Base-by-base conservation (phyloP, 2,329 filamentous ascomycete genomes). In the Sporothrix mexicana region DNA sequence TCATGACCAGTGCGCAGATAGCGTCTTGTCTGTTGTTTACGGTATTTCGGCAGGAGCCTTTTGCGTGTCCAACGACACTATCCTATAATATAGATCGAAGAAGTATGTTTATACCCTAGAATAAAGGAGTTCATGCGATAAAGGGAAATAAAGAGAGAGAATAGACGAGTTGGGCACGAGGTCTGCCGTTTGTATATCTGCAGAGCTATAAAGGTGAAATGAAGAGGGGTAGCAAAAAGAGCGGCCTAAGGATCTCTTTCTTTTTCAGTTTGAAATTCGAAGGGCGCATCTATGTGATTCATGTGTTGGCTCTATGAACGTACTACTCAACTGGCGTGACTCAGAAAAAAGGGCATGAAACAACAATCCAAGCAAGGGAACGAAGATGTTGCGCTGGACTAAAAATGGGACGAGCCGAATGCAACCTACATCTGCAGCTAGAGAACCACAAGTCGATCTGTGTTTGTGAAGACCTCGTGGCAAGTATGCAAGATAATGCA, bases 141-240 rank as follows among this genome's bases (percentile, higher is more conserved):
- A 30, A 49, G 20, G 13, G 30, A 49, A n/a, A n/a, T 7, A 45
- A 67, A 6, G 4, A 51, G 45, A 59, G 9, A 7, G 41, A 12
- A 51, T 15, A 17, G n/a, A 41, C 57, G 2, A 41, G 9, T 41
- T 8, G 57, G 17, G 30, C 25, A 59, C 25, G 30, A 45, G 49
- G 67, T 23, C 36, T 70, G 49, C 51, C 51, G 20, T 45, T 7
- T 59, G 41, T 70, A 41, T 61, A 61, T 9, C 12, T 70, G 9
- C 4, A 55, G 66, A 69, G 66, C 47, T 69, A 69, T 69, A 69
- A 55, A 69, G 15, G 13, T 20, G 7, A 55, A 69, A 20, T 25
- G 7, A 61, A 23, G 49, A 55, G 25, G 49, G 25, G 49, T n/a
- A 15, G 0, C n/a, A 20, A 20, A 36, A 36, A 36, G 30, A 7